Conservation (phyloP, 306 rosid genomes). For the Cicer bijugum region DNA sequence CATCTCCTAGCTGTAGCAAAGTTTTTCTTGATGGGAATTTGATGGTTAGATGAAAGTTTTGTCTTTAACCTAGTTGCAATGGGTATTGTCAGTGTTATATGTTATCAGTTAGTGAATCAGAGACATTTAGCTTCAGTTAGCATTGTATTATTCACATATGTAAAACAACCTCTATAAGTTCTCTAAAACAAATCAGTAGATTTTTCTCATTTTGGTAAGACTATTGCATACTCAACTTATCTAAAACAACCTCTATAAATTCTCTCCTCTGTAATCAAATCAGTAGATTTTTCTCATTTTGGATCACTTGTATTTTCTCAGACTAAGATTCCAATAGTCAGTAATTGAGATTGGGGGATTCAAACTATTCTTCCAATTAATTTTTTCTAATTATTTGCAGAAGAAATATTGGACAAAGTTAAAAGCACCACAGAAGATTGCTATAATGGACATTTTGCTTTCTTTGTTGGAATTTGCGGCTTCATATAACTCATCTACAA, state of each 20-base stretch:
- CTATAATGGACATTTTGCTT: constrained; percentile 78
- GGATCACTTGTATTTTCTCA: background rate
- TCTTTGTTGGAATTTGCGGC: constrained; percentile 91
- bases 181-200: background rate
- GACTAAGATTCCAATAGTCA: constrained; percentile 10
- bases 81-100: constrained; percentile 11
- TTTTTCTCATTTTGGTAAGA: background rate
- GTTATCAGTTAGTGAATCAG: background rate
- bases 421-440: constrained; percentile 70
- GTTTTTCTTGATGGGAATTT: constrained; percentile 34
- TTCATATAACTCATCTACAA: constrained; percentile 82
- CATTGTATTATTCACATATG: background rate
- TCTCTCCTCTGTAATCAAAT: constrained; percentile 6
- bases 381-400: constrained; percentile 61
- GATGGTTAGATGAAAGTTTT: constrained; percentile 23
- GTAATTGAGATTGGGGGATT: constrained; percentile 22
- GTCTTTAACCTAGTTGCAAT: constrained; percentile 13
- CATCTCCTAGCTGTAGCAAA: background rate
- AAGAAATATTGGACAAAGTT: constrained; percentile 92
- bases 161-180: constrained; percentile 3
- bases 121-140: background rate
- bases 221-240: constrained; percentile 6
- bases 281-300: background rate
- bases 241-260: constrained; percentile 5
- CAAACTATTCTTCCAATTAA: constrained; percentile 27